Evolutionary conservation across 1,139 yeast genomes (phyloP), one percentile per base, ranked within the genome.

Genomic region (Magnusiomyces magnusii): DNA sequence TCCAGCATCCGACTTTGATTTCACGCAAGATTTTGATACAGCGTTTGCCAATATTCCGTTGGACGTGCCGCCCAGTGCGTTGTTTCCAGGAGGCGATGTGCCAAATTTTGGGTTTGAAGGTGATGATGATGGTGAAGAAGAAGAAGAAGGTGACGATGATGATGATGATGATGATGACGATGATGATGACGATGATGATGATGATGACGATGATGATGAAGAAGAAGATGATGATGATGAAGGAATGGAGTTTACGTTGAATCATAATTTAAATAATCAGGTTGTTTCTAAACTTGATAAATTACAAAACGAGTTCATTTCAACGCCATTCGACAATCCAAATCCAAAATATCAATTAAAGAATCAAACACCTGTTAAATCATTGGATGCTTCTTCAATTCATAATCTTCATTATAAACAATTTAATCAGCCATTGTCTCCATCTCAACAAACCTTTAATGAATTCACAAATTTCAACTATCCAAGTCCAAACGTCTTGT

Each of bases 11-110:
- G 62, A 60, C 19, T 60, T 60, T 36, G 62, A 60, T 34, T 60
- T 60, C 44, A 56, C 53, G 25, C 51, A 58, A 27, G 62, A 60
- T 53, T 60, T 60, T 54, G 60, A 60, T 25, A 58, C 60, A 10
- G 62, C 62, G 2, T 60, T 60, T 44, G 51, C 58, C 21, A 54
- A 60, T 50, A 59, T 59, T 23, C 62, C 62, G 9, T 51, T 59
- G 17, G 58, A 59, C 23, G 47, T 59, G 2, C 57, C 59, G 1
- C 41, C 54, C 2, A 36, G 34, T 19, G 31, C 31, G 24, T 34
- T 50, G 24, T 50, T 50, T 34, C 53, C 53, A 17, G 49, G 49
- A 5, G 49, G 49, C 17, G 49, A 44, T 23, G 31, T 28, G n/a
- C 53, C 53, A 10, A 28, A 19, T 21, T 31, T 34, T 9, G 41